Evolutionary conservation across 352 stramenopile genomes (phyloP).

Genomic region (Pythium pyrilobum): DNA sequence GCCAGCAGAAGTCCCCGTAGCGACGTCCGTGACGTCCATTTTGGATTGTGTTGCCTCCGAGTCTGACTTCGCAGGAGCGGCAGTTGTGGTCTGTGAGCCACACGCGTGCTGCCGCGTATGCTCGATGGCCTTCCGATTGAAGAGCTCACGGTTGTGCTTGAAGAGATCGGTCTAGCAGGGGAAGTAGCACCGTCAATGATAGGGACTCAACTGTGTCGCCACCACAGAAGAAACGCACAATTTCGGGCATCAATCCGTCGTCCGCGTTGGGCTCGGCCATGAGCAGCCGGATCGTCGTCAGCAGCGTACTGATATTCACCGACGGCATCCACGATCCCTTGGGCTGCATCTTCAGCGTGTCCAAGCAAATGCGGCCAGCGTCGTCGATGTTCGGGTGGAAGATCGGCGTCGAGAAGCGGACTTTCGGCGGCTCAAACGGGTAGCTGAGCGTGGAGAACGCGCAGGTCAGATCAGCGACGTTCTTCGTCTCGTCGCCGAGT

Average conservation of each 20-base stretch:
- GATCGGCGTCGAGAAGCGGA: slow-evolving; percentile 74
- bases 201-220: not conserved
- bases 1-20: not conserved
- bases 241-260: slow-evolving; percentile 88
- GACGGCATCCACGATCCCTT: slow-evolving; percentile 90
- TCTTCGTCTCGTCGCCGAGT: too few species aligned
- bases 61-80: too few species aligned
- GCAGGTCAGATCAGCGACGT: too few species aligned
- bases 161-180: slow-evolving; percentile 56
- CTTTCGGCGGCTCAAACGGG: slow-evolving; percentile 79
- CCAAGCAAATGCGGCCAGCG: slow-evolving; percentile 84
- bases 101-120: slow-evolving; percentile 53
- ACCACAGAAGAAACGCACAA: slow-evolving; percentile 30
- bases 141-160: slow-evolving; percentile 72
- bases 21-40: too few species aligned
- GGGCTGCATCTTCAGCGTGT: slow-evolving; percentile 90
- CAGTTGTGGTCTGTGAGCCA: too few species aligned
- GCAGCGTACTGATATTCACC: slow-evolving; percentile 87
- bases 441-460: slow-evolving; percentile 33
- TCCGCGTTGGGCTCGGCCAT: slow-evolving; percentile 90
- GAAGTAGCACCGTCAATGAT: not conserved
- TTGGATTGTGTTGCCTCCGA: too few species aligned
- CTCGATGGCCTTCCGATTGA: slow-evolving; percentile 56
- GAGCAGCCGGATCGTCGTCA: slow-evolving; percentile 88
- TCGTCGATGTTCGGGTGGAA: slow-evolving; percentile 87